These are phyloP conservation scores for Flaveria trinervia DNA, from an alignment of 129 eudicot genomes.

Conservation along the genomic window DNA sequence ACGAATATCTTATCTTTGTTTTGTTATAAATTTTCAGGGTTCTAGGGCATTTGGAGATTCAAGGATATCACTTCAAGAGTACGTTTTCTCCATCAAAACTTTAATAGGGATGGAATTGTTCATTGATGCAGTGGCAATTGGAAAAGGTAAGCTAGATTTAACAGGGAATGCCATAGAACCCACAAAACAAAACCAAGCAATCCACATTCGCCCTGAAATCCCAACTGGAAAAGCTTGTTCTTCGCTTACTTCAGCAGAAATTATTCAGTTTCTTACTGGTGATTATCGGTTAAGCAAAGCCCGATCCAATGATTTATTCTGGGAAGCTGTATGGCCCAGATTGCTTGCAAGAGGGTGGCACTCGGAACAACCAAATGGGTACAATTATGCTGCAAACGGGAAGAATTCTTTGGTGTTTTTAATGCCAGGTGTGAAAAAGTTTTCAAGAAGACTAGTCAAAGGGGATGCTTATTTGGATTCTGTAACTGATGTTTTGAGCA, in stretches of 20 bases:
- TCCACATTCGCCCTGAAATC: conserved; percentile 46
- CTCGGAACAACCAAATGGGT: conserved; percentile 58
- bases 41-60: conserved; percentile 54
- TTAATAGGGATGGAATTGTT: conserved; percentile 55
- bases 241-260: conserved; percentile 56
- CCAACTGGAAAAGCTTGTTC: conserved; percentile 70
- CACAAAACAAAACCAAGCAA: conserved; percentile 44
- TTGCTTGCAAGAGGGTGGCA: conserved; percentile 86
- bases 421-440: conserved; percentile 55
- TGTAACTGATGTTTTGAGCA: conserved; percentile 55
- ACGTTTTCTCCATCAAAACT: conserved; percentile 46
- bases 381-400: conserved; percentile 41
- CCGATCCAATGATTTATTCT: conserved; percentile 65
- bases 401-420: conserved; percentile 53
- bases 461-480: conserved; percentile 72
- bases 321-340: conserved; percentile 97
- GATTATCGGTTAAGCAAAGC: conserved; percentile 79
- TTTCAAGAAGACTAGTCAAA: conserved; percentile 52
- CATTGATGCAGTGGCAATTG: conserved; percentile 70
- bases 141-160: conserved; percentile 72
- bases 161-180: conserved; percentile 57
- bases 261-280: conserved; percentile 53
- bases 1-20: conserved; percentile 6
- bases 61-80: conserved; percentile 52
- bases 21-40: conserved; percentile 48